These are phyloP conservation scores for Stygiomarasmius scandens DNA, from an alignment of 1,284 basidiomycete species.

Conservation along the genomic window DNA sequence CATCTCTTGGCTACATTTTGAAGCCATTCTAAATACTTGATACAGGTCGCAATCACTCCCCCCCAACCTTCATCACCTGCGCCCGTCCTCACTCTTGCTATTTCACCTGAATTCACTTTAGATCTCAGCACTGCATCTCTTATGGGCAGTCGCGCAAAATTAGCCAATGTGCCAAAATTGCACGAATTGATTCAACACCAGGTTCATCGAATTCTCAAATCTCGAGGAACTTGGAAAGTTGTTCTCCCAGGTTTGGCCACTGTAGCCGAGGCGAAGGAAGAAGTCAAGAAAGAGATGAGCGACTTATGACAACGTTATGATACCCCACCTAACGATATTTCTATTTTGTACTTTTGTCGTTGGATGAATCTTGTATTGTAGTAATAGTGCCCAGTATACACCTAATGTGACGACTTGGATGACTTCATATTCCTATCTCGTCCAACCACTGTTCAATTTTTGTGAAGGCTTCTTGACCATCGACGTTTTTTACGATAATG, in stretches of 20 bases:
- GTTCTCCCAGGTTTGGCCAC: constrained; percentile 64
- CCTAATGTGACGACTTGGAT: too few species aligned
- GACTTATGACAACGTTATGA: not conserved
- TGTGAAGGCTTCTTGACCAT: constrained; percentile 32
- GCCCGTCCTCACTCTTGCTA: constrained; percentile 58
- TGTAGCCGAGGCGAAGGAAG: constrained; percentile 44
- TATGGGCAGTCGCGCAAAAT: constrained; percentile 81
- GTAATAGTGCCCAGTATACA: not conserved
- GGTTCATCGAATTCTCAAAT: constrained; percentile 58
- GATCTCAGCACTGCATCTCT: constrained; percentile 75
- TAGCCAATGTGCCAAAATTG: constrained; percentile 81
- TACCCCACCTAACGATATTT: not conserved
- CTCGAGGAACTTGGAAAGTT: constrained; percentile 70
- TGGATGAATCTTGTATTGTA: not conserved
- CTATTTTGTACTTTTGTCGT: not conserved
- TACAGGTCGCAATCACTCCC: constrained; percentile 52
- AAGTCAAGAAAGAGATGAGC: constrained; percentile 22
- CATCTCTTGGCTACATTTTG: too few species aligned
- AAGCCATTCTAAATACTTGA: too few species aligned
- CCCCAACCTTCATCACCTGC: constrained; percentile 50
- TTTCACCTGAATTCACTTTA: constrained; percentile 68
- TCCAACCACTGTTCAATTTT: constrained; percentile 48
- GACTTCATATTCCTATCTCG: constrained; percentile 42
- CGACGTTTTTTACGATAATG: constrained; percentile 34
- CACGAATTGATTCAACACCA: constrained; percentile 82